These are phyloP conservation scores for Torulaspora delbrueckii DNA, from an alignment of 805 yeast genomes.

Conservation along the genomic window DNA sequence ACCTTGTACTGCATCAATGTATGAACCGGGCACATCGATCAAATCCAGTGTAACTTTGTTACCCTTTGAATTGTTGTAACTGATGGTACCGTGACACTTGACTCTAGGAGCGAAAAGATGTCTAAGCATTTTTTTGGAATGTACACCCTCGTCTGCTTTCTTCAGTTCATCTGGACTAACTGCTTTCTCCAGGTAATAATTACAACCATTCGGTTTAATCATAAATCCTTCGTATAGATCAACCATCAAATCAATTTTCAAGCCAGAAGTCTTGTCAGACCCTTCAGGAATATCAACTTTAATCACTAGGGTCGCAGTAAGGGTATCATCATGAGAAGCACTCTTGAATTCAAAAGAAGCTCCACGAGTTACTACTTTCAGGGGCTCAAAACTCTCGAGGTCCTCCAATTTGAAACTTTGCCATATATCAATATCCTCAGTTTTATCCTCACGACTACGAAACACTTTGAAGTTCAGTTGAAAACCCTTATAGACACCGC, in stretches of 20 bases:
- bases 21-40: constrained; percentile 45
- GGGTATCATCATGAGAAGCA: constrained; percentile 6
- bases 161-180: constrained; percentile 7
- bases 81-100: constrained; percentile 52
- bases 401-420: constrained; percentile 42
- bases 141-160: constrained; percentile 45
- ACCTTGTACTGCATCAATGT: constrained; percentile 85
- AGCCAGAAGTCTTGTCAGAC: constrained; percentile 4
- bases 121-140: constrained; percentile 49
- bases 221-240: constrained; percentile 51
- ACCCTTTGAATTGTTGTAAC: constrained; percentile 14
- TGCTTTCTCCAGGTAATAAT: constrained; percentile 57
- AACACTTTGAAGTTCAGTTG: constrained; percentile 48
- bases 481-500: constrained; percentile 49
- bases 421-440: constrained; percentile 40
- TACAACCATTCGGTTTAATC: constrained; percentile 71
- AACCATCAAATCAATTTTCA: constrained; percentile 20
- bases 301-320: constrained; percentile 15
- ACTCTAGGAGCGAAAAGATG: constrained; percentile 84
- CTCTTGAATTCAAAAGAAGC: constrained; percentile 20
- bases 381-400: constrained; percentile 15
- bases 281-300: constrained; percentile 14
- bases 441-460: constrained; percentile 16
- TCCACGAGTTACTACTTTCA: constrained; percentile 19
- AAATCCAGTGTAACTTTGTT: constrained; percentile 28